Conservation (phyloP, 2,329 filamentous ascomycete genomes). For the Scedosporium dehoogii region DNA sequence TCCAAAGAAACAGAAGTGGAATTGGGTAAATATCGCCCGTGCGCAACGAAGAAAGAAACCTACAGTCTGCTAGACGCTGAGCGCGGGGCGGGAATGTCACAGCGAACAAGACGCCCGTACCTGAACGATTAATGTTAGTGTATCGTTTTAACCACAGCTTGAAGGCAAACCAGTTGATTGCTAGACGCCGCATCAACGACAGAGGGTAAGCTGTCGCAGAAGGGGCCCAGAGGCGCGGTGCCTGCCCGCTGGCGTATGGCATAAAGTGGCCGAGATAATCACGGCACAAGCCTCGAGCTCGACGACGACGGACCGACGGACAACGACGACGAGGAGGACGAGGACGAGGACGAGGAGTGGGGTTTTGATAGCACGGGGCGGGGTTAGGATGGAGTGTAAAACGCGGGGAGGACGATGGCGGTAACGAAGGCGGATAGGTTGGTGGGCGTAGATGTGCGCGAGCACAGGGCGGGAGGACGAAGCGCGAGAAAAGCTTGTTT, state of each 20-base stretch:
- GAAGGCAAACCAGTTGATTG: constrained; percentile 1
- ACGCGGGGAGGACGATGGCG: background rate
- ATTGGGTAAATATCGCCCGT: background rate
- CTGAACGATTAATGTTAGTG: constrained; percentile 33
- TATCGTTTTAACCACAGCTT: background rate
- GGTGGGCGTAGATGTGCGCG: constrained; percentile 2
- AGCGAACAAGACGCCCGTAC: constrained; percentile 95
- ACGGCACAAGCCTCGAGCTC: constrained; percentile 14
- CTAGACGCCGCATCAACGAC: background rate
- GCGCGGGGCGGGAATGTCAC: constrained; percentile 92
- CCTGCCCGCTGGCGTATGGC: background rate
- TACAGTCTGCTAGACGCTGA: constrained; percentile 92
- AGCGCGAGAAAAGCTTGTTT: constrained; percentile 8
- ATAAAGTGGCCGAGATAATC: background rate
- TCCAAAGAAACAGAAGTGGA: background rate
- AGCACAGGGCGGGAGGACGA: constrained; percentile 15
- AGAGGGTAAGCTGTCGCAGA: background rate
- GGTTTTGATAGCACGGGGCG: constrained; percentile 19
- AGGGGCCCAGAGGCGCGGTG: background rate
- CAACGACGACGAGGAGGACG: constrained; percentile 23
- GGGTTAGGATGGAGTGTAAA: constrained; percentile 15
- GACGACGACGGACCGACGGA: constrained; percentile 21
- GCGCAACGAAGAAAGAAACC: constrained; percentile 32
- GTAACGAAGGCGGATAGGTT: background rate
- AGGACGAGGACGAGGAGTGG: constrained; percentile 22